Conservation (phyloP, 2,329 filamentous ascomycete species). For the Trichoderma sp. region DNA sequence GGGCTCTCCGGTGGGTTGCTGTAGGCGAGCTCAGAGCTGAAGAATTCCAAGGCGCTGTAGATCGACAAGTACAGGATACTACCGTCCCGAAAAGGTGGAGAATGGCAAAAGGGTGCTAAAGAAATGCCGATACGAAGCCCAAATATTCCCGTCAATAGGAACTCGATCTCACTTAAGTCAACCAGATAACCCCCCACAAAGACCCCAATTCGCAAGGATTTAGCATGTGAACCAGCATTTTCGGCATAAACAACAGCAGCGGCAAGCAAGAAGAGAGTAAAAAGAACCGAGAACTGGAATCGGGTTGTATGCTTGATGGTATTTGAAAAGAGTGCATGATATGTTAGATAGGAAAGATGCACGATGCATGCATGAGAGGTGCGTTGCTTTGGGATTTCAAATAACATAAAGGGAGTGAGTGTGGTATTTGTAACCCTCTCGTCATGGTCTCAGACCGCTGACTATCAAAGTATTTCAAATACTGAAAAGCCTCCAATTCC, state of each 20-base stretch:
- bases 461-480: conserved; percentile 22
- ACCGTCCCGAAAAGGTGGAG: neutral
- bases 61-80: conserved; percentile 1
- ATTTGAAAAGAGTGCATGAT: too few relatives aligned
- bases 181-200: neutral
- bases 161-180: neutral
- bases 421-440: conserved; percentile 14
- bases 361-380: neutral
- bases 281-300: too few relatives aligned
- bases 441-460: neutral
- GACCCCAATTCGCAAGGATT: neutral
- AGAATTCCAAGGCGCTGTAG: neutral
- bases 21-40: conserved; percentile 12
- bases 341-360: neutral
- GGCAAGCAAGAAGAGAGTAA: too few relatives aligned
- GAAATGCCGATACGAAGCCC: conserved; percentile 8
- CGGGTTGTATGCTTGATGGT: too few relatives aligned
- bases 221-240: too few relatives aligned
- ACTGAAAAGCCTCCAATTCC: neutral
- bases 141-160: conserved; percentile 12
- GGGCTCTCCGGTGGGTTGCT: too few relatives aligned
- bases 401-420: neutral
- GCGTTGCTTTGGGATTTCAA: neutral
- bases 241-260: too few relatives aligned
- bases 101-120: neutral